These are phyloP conservation scores for Williopsis jadinii DNA, from an alignment of 1,139 yeast genomes.

Conservation along the genomic window DNA sequence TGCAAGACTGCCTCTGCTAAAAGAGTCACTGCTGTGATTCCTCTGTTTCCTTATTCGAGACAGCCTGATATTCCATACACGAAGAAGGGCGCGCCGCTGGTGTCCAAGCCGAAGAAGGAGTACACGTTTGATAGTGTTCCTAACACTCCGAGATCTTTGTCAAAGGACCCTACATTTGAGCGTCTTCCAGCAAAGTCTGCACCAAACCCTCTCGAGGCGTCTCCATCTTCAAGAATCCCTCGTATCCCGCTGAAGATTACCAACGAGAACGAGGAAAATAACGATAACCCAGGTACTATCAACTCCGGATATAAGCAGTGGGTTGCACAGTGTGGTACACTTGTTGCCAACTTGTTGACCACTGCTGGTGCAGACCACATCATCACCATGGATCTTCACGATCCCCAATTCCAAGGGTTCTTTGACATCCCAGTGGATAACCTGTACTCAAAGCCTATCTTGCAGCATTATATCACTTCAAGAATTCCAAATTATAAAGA, in stretches of 20 bases:
- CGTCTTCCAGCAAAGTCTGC: neutral
- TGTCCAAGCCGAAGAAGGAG: constrained; percentile 35
- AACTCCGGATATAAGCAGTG: constrained; percentile 82
- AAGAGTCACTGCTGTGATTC: constrained; percentile 90
- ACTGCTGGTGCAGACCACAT: constrained; percentile 96
- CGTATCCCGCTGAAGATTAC: constrained; percentile 24
- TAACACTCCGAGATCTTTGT: constrained; percentile 43
- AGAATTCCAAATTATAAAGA: constrained; percentile 68
- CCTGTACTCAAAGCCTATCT: constrained; percentile 88
- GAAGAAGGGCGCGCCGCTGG: constrained; percentile 54
- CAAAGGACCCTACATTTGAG: constrained; percentile 3
- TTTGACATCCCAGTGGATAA: constrained; percentile 96
- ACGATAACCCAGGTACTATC: constrained; percentile 3
- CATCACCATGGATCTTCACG: constrained; percentile 96
- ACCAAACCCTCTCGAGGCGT: constrained; percentile 2
- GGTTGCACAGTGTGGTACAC: constrained; percentile 94
- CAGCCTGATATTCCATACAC: constrained; percentile 95
- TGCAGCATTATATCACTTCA: constrained; percentile 72
- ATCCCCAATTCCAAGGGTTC: constrained; percentile 97
- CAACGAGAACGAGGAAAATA: constrained; percentile 13
- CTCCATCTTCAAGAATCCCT: constrained; percentile 8
- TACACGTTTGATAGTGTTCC: constrained; percentile 61
- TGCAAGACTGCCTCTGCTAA: constrained; percentile 94
- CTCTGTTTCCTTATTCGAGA: constrained; percentile 90
- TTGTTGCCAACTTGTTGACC: constrained; percentile 80